phyloP scores from a whole-genome alignment of 2,329 filamentous ascomycete species.

The Blumeriella jaapii region DNA sequence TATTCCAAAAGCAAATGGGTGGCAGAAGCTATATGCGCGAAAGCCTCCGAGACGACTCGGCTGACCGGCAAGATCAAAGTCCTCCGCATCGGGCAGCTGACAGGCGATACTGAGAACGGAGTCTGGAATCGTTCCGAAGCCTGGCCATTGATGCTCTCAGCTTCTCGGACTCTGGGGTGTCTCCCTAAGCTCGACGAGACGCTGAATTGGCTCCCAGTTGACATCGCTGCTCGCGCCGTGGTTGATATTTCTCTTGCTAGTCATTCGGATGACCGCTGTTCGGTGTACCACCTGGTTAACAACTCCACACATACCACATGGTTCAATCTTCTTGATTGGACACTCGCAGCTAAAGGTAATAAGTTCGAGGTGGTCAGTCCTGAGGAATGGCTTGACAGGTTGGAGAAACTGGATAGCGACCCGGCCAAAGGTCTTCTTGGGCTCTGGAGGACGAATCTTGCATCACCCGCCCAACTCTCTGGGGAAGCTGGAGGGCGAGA shows the following conservation, averaged over 20 bases:
- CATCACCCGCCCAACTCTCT: slow-evolving; percentile 7
- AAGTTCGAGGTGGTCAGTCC: slow-evolving; percentile 33
- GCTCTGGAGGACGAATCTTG: slow-evolving; percentile 37
- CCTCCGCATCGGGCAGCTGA: slow-evolving; percentile 32
- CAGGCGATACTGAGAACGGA: slow-evolving; percentile 32
- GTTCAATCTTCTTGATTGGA: slow-evolving; percentile 35
- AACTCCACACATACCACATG: slow-evolving; percentile 32
- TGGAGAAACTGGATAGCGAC: slow-evolving; percentile 28
- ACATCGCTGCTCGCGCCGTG: slow-evolving; percentile 33
- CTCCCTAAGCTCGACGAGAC: slow-evolving; percentile 31
- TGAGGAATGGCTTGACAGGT: slow-evolving; percentile 29
- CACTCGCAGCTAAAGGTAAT: slow-evolving; percentile 15
- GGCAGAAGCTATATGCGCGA: slow-evolving; percentile 40
- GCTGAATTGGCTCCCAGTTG: slow-evolving; percentile 36
- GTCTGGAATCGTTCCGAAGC: slow-evolving; percentile 38
- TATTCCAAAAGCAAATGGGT: slow-evolving; percentile 49
- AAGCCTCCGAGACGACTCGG: slow-evolving; percentile 24
- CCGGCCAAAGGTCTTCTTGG: slow-evolving; percentile 33
- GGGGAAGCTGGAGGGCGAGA: background rate
- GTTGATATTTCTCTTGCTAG: slow-evolving; percentile 27
- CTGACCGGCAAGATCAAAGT: slow-evolving; percentile 8
- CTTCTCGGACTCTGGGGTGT: slow-evolving; percentile 28
- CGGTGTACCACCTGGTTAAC: slow-evolving; percentile 28
- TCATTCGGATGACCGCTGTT: slow-evolving; percentile 15
- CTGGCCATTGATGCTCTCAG: slow-evolving; percentile 37